phyloP scores from a whole-genome alignment of 2,329 filamentous ascomycete species.

The Xenoacremonium recifei region DNA sequence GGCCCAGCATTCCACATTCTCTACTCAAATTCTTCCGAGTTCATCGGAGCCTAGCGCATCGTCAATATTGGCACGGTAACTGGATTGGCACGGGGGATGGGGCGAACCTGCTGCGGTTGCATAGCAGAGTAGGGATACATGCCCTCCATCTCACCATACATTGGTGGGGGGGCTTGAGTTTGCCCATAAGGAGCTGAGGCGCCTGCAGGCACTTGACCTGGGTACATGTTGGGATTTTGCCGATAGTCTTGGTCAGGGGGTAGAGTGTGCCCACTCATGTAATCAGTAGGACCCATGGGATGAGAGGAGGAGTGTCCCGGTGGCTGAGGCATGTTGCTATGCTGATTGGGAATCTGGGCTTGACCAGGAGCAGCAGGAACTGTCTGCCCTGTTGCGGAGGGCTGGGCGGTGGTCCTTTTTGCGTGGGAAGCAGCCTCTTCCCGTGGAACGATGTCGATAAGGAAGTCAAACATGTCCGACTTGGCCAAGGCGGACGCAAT shows the following conservation, averaged over 20 bases:
- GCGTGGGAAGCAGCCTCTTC: slow-evolving; percentile 87
- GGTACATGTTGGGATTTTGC: slow-evolving; percentile 76
- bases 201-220: slow-evolving; percentile 72
- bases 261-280: slow-evolving; percentile 63
- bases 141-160: slow-evolving; percentile 77
- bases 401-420: slow-evolving; percentile 66
- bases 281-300: slow-evolving; percentile 59
- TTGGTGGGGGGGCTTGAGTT: slow-evolving; percentile 61
- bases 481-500: slow-evolving; percentile 95
- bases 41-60: slow-evolving; percentile 38
- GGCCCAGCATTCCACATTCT: too few species aligned
- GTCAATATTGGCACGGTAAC: slow-evolving; percentile 9
- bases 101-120: slow-evolving; percentile 77
- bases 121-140: slow-evolving; percentile 86
- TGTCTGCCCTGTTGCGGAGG: slow-evolving; percentile 39
- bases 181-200: slow-evolving; percentile 73
- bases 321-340: slow-evolving; percentile 48
- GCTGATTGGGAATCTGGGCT: slow-evolving; percentile 52
- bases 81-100: neutral
- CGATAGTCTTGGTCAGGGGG: slow-evolving; percentile 76
- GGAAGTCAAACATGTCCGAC: slow-evolving; percentile 99
- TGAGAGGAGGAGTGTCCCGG: slow-evolving; percentile 57
- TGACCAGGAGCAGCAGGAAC: slow-evolving; percentile 50
- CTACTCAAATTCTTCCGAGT: slow-evolving; percentile 46
- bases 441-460: slow-evolving; percentile 96